These are phyloP conservation scores for Candida chilensis DNA, from an alignment of 805 yeast genomes.

Conservation along the genomic window DNA sequence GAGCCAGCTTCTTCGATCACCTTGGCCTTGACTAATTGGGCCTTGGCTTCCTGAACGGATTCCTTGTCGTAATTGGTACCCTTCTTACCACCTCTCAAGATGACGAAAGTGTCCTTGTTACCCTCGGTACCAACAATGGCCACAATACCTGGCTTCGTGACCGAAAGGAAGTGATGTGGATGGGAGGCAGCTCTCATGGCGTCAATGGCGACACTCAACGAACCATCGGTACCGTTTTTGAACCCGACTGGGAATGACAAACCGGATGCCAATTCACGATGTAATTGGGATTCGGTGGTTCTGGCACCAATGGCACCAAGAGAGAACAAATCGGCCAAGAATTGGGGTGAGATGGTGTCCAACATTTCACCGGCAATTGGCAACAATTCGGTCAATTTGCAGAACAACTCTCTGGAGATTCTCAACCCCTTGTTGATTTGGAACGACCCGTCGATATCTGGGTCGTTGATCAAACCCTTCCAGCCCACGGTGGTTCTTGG, in stretches of 20 bases:
- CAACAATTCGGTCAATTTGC: conserved; percentile 68
- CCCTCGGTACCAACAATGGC: conserved; percentile 96
- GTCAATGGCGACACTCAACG: conserved; percentile 87
- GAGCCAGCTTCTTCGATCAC: conserved; percentile 29
- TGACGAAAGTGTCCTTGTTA: conserved; percentile 81
- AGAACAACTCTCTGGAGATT: conserved; percentile 80
- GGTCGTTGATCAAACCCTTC: conserved; percentile 97
- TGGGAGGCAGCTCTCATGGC: conserved; percentile 89
- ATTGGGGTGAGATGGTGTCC: conserved; percentile 96
- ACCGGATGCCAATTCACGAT: conserved; percentile 95
- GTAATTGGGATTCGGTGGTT: conserved; percentile 96
- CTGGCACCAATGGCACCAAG: conserved; percentile 99
- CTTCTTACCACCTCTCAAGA: conserved; percentile 90
- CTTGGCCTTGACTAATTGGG: conserved; percentile 42
- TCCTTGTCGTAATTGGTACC: conserved; percentile 86
- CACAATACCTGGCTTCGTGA: conserved; percentile 92
- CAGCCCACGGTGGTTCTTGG: conserved; percentile 99
- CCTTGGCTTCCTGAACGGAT: conserved; percentile 60
- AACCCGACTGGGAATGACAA: conserved; percentile 96
- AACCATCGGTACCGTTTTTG: conserved; percentile 97
- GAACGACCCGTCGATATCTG: conserved; percentile 89
- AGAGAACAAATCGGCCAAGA: conserved; percentile 84
- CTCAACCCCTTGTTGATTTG: conserved; percentile 91
- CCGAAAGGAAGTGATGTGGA: conserved; percentile 91
- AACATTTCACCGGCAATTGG: conserved; percentile 98